A percentile compares a stretch with the other conserved stretches of the same genome.
These are phyloP conservation scores for Fusarium kyushuense DNA, from an alignment of 2,329 filamentous ascomycete species.

Conservation along the genomic window DNA sequence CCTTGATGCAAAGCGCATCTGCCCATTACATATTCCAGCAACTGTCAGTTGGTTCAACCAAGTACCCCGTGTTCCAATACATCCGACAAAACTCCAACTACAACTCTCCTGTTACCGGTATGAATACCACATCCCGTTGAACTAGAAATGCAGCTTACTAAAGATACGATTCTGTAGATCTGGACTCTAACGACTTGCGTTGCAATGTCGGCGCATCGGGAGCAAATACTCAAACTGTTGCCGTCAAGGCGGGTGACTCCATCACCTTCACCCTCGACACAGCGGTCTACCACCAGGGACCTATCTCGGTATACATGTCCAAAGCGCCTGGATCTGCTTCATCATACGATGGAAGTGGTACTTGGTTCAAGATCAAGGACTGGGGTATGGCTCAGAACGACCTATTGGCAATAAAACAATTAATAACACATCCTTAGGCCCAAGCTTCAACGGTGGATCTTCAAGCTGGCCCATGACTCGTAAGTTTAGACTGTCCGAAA, in stretches of 20 bases:
- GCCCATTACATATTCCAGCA: constrained; percentile 23
- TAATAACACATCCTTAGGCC: not conserved
- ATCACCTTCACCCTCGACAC: constrained; percentile 20
- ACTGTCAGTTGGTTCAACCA: constrained; percentile 9
- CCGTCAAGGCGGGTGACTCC: constrained; percentile 13
- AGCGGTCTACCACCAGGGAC: constrained; percentile 18
- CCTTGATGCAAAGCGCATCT: constrained; percentile 1
- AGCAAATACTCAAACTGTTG: not conserved
- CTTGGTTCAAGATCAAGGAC: constrained; percentile 25
- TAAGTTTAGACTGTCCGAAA: not conserved
- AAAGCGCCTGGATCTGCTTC: constrained; percentile 7
- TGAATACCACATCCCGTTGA: fast-evolving
- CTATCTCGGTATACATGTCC: constrained; percentile 14
- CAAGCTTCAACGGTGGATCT: not conserved
- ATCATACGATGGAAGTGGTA: not conserved
- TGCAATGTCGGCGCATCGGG: constrained; percentile 19
- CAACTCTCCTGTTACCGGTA: constrained; percentile 22
- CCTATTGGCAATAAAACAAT: not conserved
- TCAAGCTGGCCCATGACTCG: constrained; percentile 6
- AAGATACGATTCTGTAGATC: fast-evolving
- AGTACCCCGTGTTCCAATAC: constrained; percentile 12
- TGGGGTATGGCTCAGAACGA: not conserved
- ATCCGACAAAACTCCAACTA: constrained; percentile 23
- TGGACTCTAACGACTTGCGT: constrained; percentile 11
- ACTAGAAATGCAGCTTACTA: fast-evolving